Evolutionary conservation across 192 early-diverging fungal species (phyloP), one percentile per base, ranked within the genome.

Genomic region (Podila clonocystis): DNA sequence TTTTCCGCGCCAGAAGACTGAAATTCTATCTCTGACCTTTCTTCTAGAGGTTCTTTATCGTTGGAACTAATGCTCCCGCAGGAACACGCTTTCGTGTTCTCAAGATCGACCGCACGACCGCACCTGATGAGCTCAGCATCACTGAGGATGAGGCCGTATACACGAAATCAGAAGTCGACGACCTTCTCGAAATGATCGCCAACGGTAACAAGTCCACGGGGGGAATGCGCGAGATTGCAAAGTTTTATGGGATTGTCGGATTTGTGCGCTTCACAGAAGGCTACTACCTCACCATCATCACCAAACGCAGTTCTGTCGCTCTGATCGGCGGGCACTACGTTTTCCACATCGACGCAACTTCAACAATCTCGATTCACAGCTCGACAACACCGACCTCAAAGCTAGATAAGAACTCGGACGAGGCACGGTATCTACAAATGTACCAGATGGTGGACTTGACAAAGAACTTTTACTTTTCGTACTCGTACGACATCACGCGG

Each of bases 381-480:
- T 80, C 77, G 3, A 80, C 77, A 26, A 89, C 92, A 0, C 83
- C 82, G 30, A 80, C 82, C 2, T 85, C 84, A 6, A 92, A 91
- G 24, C 79, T 90, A 3, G 93, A 93, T 68, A 90, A 92, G 69
- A 91, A 93, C 52, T 91, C 92, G 5, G 89, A 91, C 31, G 95
- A 97, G 82, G 73, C 85, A 8, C 84, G 90, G 85, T 96, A 95
- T 62, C 86, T 95, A 20, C 84, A 90, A 38, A 92, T 93, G n/a
- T 99, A 97, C 78, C 87, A 93, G 48, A 96, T 95, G 74, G 94
- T 99, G 20, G 96, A 98, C 68, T 82, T 97, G 73, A 91, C 91
- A 57, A 97, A 97, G 72, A 96, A 98, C 86, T 98, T 98, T 83
- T 99, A 99, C 83, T 99, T 96, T 82, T 94, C 92, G 76, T 96